Percentiles rank a stretch among this genome's conserved stretches.
These are phyloP conservation scores for Isabelozyma pseudorhagii DNA, from an alignment of 805 yeast species.

Conservation along the genomic window DNA sequence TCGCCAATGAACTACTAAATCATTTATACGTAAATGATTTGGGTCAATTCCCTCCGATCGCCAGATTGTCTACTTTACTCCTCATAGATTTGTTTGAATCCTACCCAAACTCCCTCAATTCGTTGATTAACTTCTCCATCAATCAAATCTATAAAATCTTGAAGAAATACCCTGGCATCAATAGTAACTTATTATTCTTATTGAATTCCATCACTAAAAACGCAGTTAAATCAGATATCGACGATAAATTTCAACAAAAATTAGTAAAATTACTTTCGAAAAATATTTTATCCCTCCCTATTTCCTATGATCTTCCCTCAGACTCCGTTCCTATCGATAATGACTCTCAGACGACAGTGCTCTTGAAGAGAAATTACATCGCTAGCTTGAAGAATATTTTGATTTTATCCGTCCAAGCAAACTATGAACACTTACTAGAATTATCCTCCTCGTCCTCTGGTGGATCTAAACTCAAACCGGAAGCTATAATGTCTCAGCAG, in stretches of 20 bases:
- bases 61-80: slow-evolving; percentile 24
- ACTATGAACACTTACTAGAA: slow-evolving; percentile 36
- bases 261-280: slow-evolving; percentile 30
- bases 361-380: slow-evolving; percentile 29
- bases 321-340: slow-evolving; percentile 9
- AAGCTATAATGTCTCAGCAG: slow-evolving; percentile 38
- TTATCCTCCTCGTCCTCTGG: slow-evolving; percentile 32
- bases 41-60: slow-evolving; percentile 12
- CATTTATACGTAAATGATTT: slow-evolving; percentile 16
- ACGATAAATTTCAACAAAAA: slow-evolving; percentile 37
- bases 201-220: slow-evolving; percentile 28
- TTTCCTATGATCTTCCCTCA: slow-evolving; percentile 12
- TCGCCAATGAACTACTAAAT: slow-evolving; percentile 32
- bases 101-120: slow-evolving; percentile 33
- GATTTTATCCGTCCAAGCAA: slow-evolving; percentile 28
- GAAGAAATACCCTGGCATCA: slow-evolving; percentile 28
- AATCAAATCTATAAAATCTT: slow-evolving; percentile 36
- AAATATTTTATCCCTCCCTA: slow-evolving; percentile 16
- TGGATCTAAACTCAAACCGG: slow-evolving; percentile 41
- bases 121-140: slow-evolving; percentile 32
- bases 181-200: slow-evolving; percentile 26
- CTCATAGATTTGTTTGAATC: slow-evolving; percentile 36
- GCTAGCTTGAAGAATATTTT: slow-evolving; percentile 29
- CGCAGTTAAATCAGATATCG: slow-evolving; percentile 35
- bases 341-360: slow-evolving; percentile 14